A percentile compares a stretch with the other conserved stretches of the same genome.
These are phyloP conservation scores for Medicago ruthenica DNA, from an alignment of 306 rosid species.

Conservation along the genomic window DNA sequence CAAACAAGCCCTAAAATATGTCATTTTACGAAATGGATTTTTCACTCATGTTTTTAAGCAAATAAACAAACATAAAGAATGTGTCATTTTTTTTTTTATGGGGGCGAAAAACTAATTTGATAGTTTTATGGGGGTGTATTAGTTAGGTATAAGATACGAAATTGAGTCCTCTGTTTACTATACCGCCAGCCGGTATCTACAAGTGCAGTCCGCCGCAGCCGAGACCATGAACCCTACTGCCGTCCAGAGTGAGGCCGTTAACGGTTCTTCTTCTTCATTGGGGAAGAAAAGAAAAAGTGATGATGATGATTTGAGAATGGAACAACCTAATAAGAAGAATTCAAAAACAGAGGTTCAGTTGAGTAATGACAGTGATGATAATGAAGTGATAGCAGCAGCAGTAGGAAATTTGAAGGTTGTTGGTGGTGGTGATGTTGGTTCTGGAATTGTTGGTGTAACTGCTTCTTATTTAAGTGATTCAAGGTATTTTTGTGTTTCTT, in stretches of 20 bases:
- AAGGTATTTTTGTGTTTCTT: constrained; percentile 44
- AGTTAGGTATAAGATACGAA: background rate
- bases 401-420: constrained; percentile 13
- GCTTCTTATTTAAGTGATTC: constrained; percentile 81
- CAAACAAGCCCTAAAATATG: no score
- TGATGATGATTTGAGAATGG: constrained; percentile 41
- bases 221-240: background rate
- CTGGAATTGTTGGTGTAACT: constrained; percentile 50
- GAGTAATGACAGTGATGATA: constrained; percentile 49
- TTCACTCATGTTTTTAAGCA: no score
- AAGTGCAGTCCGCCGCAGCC: background rate
- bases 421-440: constrained; percentile 37
- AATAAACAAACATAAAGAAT: no score
- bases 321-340: constrained; percentile 32
- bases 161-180: background rate
- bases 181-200: background rate
- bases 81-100: no score
- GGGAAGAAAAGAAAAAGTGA: constrained; percentile 64
- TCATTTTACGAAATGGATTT: no score
- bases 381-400: constrained; percentile 24
- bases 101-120: no score
- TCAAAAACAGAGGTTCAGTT: constrained; percentile 35
- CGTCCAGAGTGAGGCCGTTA: background rate
- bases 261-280: constrained; percentile 4
- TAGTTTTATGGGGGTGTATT: no score